phyloP scores from a whole-genome alignment of 163 green algal genomes.

The Volvox carteri region DNA sequence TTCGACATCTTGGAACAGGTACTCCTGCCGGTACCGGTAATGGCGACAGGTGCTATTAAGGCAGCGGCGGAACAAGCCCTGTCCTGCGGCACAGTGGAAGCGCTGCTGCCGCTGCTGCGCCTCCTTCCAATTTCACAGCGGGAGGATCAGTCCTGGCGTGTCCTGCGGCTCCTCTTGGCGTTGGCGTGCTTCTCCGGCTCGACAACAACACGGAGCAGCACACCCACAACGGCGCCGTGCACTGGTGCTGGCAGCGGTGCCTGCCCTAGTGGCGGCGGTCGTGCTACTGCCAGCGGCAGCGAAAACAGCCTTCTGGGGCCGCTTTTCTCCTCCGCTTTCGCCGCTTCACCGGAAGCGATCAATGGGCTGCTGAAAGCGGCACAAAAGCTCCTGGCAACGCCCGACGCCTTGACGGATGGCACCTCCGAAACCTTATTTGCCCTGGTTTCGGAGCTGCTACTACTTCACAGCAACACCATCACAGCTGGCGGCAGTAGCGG shows the following conservation, averaged over 20 bases:
- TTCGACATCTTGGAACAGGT: neutral
- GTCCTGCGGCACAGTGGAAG: neutral
- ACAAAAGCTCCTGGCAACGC: neutral
- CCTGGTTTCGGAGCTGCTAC: neutral
- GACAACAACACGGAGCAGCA: too few relatives aligned
- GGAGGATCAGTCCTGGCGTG: neutral
- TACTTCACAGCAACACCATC: too few relatives aligned
- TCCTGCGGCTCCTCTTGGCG: neutral
- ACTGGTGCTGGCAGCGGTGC: neutral
- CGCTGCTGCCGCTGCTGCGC: neutral
- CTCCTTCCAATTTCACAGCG: neutral
- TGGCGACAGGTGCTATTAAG: neutral
- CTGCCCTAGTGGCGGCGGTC: neutral
- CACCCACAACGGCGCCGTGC: neutral
- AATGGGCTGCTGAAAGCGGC: neutral
- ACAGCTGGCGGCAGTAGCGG: neutral
- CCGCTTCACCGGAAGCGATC: neutral
- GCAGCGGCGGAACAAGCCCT: neutral
- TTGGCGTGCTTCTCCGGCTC: neutral
- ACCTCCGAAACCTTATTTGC: neutral
- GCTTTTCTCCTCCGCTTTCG: neutral
- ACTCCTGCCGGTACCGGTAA: too few relatives aligned
- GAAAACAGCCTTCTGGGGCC: neutral
- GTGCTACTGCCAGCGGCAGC: neutral
- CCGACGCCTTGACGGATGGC: neutral